Evolutionary conservation across 2,329 filamentous ascomycete genomes (phyloP).

Genomic region (Byssothecium circinans): DNA sequence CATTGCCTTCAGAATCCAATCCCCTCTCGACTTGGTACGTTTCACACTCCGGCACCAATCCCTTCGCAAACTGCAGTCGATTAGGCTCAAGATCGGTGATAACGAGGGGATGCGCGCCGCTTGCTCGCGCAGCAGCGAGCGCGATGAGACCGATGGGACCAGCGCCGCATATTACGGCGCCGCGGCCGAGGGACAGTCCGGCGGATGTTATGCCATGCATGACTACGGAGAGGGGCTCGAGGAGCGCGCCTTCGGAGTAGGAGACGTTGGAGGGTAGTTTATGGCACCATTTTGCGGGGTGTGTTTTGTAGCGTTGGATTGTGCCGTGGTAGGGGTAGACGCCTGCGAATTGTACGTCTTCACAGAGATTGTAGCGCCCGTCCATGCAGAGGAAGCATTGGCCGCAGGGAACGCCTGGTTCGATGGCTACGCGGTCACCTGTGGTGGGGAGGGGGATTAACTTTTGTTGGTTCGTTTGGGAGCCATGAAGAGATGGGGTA

Average conservation of each 20-base stretch:
- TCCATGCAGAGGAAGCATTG: constrained; percentile 61
- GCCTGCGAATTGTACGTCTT: constrained; percentile 62
- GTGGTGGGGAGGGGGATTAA: neutral
- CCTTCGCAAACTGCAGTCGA: constrained; percentile 60
- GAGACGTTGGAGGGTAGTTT: constrained; percentile 58
- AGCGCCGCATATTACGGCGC: constrained; percentile 62
- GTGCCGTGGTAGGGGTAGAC: constrained; percentile 64
- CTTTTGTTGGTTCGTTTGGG: too few relatives aligned
- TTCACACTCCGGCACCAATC: constrained; percentile 57
- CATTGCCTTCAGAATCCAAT: constrained; percentile 54
- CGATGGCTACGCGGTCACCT: constrained; percentile 67
- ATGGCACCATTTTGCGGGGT: constrained; percentile 59
- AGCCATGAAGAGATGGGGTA: too few relatives aligned
- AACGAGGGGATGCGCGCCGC: constrained; percentile 64
- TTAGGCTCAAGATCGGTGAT: constrained; percentile 63
- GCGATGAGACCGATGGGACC: constrained; percentile 67
- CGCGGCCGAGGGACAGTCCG: constrained; percentile 57
- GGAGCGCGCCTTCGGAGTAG: constrained; percentile 62
- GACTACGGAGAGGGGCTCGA: constrained; percentile 66
- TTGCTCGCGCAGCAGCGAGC: constrained; percentile 62
- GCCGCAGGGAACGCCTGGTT: constrained; percentile 66
- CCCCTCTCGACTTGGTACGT: constrained; percentile 58
- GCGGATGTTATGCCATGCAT: constrained; percentile 62
- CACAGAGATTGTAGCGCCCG: constrained; percentile 66
- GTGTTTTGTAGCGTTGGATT: constrained; percentile 63